Base-by-base conservation (phyloP, 2,329 filamentous ascomycete genomes). In the Fusarium nematophilum region DNA sequence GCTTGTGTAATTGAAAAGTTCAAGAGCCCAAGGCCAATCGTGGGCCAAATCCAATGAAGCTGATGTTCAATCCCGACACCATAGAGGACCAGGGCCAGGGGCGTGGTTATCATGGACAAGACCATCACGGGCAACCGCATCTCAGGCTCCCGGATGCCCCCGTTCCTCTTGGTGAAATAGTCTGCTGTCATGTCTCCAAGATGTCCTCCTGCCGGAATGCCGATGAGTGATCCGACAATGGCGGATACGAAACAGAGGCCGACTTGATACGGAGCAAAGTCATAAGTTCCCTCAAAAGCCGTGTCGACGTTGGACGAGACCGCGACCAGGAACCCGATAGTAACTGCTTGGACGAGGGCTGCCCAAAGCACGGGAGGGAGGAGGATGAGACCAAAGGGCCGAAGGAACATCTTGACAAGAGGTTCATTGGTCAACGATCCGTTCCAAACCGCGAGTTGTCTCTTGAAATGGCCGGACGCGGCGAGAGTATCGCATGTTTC, bases 61-160 rank as follows among this genome's bases (percentile, higher is more conserved):
- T 71, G 64, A n/a, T 79, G 68, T 45, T 78, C 59, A 31, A 84
- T 79, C 1, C 81, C 81, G 2, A 81, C 75, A 0, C 81, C 81
- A 56, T 78, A 83, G 6, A 83, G 67, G 0, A 82, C 54, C 18
- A 83, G 59, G 0, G 76, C 68, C 9, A 83, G 65, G 0, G 81
- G 81, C 4, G 82, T 80, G 11, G 83, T 78, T 23, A 85, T 69
- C 64, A 83, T 70, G 61, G 81, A 84, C 1, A 83, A 75, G 9
- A 77, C 68, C 14, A 87, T 77, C 5, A 81, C 80, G 1, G 83
- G 83, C 5, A 87, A 70, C n/a, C 85, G 76, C 83, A 87, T 86
- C 65, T 86, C 83, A 0, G 85, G 82, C 43, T 85, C 79, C n/a
- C 84, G 76, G 15, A 87, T 76, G 5, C 85, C 85, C 4, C 78